phyloP scores from a whole-genome alignment of 495 filamentous ascomycete genomes.

The Achaetomiella virescens region DNA sequence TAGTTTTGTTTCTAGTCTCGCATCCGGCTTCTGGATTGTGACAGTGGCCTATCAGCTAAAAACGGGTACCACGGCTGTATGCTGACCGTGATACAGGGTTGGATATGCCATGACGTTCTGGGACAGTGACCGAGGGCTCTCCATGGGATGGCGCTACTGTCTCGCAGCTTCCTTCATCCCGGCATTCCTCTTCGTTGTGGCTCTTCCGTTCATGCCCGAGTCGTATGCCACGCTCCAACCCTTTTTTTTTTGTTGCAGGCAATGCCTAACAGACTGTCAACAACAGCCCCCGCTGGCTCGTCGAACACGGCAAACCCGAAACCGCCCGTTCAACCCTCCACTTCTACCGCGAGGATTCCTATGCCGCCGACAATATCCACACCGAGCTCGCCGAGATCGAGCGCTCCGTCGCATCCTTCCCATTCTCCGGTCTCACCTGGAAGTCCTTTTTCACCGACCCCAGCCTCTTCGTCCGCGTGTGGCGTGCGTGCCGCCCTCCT shows the following conservation, averaged over 20 bases:
- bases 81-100: conserved; percentile 28
- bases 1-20: conserved; percentile 48
- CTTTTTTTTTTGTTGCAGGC: background rate
- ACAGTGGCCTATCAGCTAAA: too few species aligned
- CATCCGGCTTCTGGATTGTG: conserved; percentile 47
- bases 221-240: conserved; percentile 30
- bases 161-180: conserved; percentile 42
- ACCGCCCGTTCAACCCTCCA: conserved; percentile 32
- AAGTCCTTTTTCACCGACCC: conserved; percentile 34
- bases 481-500: conserved; percentile 43
- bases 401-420: conserved; percentile 31
- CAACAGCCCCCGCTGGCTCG: conserved; percentile 43
- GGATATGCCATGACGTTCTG: conserved; percentile 43
- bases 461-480: conserved; percentile 37
- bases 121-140: conserved; percentile 24
- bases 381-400: conserved; percentile 34
- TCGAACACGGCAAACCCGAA: conserved; percentile 37
- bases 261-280: background rate
- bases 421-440: conserved; percentile 30
- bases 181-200: conserved; percentile 36
- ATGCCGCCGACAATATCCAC: conserved; percentile 29
- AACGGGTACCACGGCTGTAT: background rate
- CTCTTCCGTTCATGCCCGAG: conserved; percentile 45
- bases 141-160: conserved; percentile 42
- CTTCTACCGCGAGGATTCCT: conserved; percentile 42